These are phyloP conservation scores for Nemania sp. DNA, from an alignment of 2,329 filamentous ascomycete genomes.

Conservation along the genomic window DNA sequence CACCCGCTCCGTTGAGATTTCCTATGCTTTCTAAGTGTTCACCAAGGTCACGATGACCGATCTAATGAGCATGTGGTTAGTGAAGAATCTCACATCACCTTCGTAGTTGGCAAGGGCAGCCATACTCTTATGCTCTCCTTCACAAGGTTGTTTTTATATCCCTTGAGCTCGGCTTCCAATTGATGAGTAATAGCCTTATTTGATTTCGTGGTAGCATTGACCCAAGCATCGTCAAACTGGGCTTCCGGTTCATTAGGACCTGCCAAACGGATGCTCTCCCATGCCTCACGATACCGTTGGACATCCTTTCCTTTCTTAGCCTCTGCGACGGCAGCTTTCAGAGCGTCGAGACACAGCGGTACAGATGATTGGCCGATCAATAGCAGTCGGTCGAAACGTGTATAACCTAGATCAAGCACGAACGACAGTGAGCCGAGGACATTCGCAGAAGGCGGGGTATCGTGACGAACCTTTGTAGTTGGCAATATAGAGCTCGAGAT, in stretches of 20 bases:
- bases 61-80: constrained; percentile 63
- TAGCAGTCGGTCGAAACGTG: constrained; percentile 82
- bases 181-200: constrained; percentile 78
- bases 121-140: constrained; percentile 94
- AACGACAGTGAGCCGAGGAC: constrained; percentile 15
- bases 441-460: background rate
- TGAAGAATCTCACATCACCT: background rate
- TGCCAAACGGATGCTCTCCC: constrained; percentile 71
- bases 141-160: constrained; percentile 96
- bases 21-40: constrained; percentile 84
- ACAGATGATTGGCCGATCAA: constrained; percentile 84
- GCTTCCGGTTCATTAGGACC: constrained; percentile 77
- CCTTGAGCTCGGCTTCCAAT: constrained; percentile 87
- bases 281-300: constrained; percentile 75
- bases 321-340: constrained; percentile 80
- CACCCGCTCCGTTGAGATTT: constrained; percentile 76
- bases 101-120: constrained; percentile 12
- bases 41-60: constrained; percentile 94
- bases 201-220: constrained; percentile 72
- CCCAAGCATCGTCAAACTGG: constrained; percentile 77
- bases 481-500: constrained; percentile 88
- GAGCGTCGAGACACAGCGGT: constrained; percentile 80
- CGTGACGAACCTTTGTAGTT: constrained; percentile 82
- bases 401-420: constrained; percentile 70
- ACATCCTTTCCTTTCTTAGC: constrained; percentile 83